phyloP scores from a whole-genome alignment of 2,329 filamentous ascomycete species.

The Stylonectria norvegica region DNA sequence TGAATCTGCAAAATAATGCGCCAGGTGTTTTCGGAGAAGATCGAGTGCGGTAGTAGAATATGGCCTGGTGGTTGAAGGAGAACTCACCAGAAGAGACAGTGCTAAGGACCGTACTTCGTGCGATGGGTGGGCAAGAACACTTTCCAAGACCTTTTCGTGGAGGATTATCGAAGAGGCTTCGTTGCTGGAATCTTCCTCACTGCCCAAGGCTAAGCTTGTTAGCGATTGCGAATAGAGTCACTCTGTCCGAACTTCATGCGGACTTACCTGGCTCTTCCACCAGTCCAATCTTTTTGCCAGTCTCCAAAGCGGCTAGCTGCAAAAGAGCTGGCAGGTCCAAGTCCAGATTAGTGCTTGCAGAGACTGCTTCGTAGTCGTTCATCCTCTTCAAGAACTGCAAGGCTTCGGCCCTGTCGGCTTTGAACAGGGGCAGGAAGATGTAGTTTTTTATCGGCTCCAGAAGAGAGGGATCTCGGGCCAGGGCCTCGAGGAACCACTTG shows the following conservation, averaged over 20 bases:
- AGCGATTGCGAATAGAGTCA: constrained; percentile 4
- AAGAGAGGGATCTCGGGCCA: constrained; percentile 47
- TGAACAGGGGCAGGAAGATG: constrained; percentile 61
- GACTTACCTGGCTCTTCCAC: constrained; percentile 62
- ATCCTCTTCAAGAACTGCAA: constrained; percentile 57
- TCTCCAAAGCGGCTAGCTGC: constrained; percentile 64
- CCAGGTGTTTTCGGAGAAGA: constrained; percentile 62
- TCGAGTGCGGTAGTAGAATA: constrained; percentile 61
- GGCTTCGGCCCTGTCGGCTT: constrained; percentile 50
- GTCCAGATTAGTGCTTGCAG: constrained; percentile 42
- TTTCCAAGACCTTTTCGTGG: constrained; percentile 45
- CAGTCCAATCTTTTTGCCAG: constrained; percentile 66
- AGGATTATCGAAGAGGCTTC: constrained; percentile 32
- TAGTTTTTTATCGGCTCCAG: constrained; percentile 64
- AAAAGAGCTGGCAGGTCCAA: constrained; percentile 55
- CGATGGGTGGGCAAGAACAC: constrained; percentile 53
- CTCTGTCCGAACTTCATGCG: neutral
- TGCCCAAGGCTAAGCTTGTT: constrained; percentile 28
- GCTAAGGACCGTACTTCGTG: constrained; percentile 72
- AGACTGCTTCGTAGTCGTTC: constrained; percentile 48
- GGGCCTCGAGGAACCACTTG: constrained; percentile 51
- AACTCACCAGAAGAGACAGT: constrained; percentile 74
- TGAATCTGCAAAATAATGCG: constrained; percentile 73
- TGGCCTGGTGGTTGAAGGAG: constrained; percentile 69
- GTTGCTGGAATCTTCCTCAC: constrained; percentile 11